Evolutionary conservation across 768 basidiomycete genomes (phyloP), one percentile per base, ranked within the genome.

Genomic region (Albatrellus ellisii): DNA sequence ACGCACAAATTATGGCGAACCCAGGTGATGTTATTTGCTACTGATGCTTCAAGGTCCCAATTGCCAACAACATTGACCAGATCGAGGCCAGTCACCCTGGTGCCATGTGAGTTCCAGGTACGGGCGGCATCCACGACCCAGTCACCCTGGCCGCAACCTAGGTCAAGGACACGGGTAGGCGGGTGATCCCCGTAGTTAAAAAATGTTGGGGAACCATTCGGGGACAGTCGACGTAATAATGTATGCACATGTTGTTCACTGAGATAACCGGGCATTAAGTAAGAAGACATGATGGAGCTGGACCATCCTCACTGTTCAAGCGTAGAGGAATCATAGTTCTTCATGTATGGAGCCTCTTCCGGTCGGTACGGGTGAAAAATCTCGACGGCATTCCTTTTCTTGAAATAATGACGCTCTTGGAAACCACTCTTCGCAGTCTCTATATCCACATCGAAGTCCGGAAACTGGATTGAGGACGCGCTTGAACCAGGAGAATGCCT

Each of bases 121-220:
- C 54, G 62, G 3, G 79, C 73, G 4, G 83, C 77, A 36, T 76
- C 64, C 0, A 73, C 45, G 4, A 77, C 63, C 86, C 86, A 89
- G 36, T 69, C 54, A 0, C 84, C 83, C 36, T 69, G 50, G 9
- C 86, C 85, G 55, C 83, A 87, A 2, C 86, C 86, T 10, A 89
- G 59, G 52, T 88, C 85, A 6, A 89, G 67, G 18, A 79, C 75
- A 1, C 58, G 54, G 1, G 82, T 78, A 0, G 66, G 64, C n/a
- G 59, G 59, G 18, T 65, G 63, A 26, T 63, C 54, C 46, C 68
- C 50, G 29, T 48, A 70, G 45, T 69, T 59, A 43, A 72, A 65
- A 52, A 88, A 86, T 0, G 75, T 72, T 0, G 83, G 82, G 0
- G 70, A 68, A 4, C 65, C 66, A 2, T 62, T 63, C 5, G 63